phyloP scores from a whole-genome alignment of 352 stramenopile species.

The Halophytophthora batemanensis region DNA sequence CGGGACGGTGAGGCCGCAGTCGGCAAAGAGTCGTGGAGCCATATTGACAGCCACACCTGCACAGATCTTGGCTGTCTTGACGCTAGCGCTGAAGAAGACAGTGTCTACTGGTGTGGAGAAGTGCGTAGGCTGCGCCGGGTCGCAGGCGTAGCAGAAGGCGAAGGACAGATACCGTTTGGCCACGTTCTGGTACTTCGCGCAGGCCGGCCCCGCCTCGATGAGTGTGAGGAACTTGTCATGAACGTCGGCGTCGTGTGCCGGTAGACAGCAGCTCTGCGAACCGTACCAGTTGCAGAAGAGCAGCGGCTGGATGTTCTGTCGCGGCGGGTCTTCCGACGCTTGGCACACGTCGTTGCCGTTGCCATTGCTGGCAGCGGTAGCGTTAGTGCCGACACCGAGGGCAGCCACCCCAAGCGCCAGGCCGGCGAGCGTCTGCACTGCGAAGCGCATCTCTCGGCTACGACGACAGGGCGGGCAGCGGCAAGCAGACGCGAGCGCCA shows the following conservation, averaged over 20 bases:
- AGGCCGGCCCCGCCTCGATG: conserved; percentile 58
- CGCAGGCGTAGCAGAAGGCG: conserved; percentile 43
- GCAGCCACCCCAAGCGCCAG: no score
- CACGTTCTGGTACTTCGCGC: conserved; percentile 67
- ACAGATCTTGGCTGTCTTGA: conserved; percentile 68
- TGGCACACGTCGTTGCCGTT: neutral
- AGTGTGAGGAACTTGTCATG: conserved; percentile 53
- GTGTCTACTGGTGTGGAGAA: conserved; percentile 45
- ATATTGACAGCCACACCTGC: conserved; percentile 44
- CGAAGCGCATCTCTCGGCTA: no score
- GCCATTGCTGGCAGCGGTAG: neutral
- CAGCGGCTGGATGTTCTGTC: conserved; percentile 55
- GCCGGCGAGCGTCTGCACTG: neutral
- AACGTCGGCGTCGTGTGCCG: conserved; percentile 64
- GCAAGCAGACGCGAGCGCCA: conserved; percentile 16
- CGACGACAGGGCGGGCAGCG: conserved; percentile 21
- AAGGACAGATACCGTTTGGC: conserved; percentile 55
- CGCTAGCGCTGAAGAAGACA: conserved; percentile 48
- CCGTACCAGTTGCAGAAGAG: conserved; percentile 79
- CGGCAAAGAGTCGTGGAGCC: conserved; percentile 42
- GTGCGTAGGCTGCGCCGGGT: conserved; percentile 36
- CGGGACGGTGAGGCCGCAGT: conserved; percentile 61
- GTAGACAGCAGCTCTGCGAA: conserved; percentile 57
- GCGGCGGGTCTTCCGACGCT: conserved; percentile 1
- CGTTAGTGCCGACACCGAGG: no score